Evolutionary conservation across 2,329 filamentous ascomycete species (phyloP), one percentile per base, ranked within the genome.

Genomic region (Fusarium foetens): DNA sequence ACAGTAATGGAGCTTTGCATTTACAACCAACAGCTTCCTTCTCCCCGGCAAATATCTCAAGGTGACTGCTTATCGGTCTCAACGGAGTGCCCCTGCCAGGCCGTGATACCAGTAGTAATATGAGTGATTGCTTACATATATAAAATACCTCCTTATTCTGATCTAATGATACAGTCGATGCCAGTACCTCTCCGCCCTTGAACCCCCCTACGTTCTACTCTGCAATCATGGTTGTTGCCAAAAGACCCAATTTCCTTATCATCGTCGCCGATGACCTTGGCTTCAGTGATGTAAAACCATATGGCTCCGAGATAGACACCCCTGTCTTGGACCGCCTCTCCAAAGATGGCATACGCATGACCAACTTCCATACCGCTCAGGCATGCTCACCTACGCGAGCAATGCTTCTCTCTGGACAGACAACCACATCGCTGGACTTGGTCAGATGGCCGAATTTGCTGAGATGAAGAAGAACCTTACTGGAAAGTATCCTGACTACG

Each of bases 371-470:
- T 73, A 86, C 87, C 1, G 88, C 88, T 0, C 85, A 86, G 9
- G 87, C 88, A 48, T 90, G 87, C 78, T 89, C 87, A 53, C 88
- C 88, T 5, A 88, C 86, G 6, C 80, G 88, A 39, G 84, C 87
- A 45, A 90, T 90, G 88, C 84, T 90, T 58, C 85, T 90, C 80
- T 88, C 86, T 1, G 88, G 6, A 90, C 87, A 1, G 86, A 89
- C 67, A 84, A 88, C 66, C 87, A 86, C 67, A 86, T 86, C 49
- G 83, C 84, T 8, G 84, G 88, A 1, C 79, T 90, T 0, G 88
- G 87, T 0, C 87, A 87, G 59, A 79, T 90, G 74, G 84, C 85
- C 41, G 86, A 89, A 78, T 46, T 49, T 9, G 52, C 49, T 23
- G 38, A 60, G 60, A 68, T 61, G 43, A 51, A 53, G 25, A 66